phyloP scores from a whole-genome alignment of 176 grass and related monocot genomes.

The Carex cristatella region DNA sequence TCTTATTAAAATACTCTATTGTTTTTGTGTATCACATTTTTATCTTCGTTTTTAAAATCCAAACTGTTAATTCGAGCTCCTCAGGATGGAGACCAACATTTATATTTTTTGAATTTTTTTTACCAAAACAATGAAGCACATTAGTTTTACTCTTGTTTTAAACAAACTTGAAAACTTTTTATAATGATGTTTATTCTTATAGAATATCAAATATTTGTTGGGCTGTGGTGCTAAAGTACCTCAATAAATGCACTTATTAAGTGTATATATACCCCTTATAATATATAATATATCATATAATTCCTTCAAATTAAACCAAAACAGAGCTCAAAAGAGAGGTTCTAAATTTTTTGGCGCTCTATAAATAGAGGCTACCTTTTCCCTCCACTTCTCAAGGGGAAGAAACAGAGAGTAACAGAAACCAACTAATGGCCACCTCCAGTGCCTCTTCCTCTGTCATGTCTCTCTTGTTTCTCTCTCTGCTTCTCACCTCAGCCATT shows the following conservation, averaged over 20 bases:
- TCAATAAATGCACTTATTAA: background rate
- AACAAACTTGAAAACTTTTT: background rate
- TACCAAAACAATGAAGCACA: too few species aligned
- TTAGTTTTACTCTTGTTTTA: background rate
- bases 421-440: conserved; percentile 15
- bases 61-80: too few species aligned
- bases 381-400: background rate
- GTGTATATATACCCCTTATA: background rate
- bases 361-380: conserved; percentile 27
- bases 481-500: conserved; percentile 26
- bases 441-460: background rate
- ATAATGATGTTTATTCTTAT: background rate
- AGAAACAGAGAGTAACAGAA: background rate
- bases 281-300: background rate
- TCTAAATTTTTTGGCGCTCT: background rate
- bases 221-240: background rate
- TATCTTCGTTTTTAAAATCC: too few species aligned
- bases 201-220: background rate
- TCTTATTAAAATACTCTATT: too few species aligned
- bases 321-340: background rate
- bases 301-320: background rate
- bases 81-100: too few species aligned
- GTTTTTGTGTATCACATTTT: too few species aligned
- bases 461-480: conserved; percentile 2
- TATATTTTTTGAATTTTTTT: too few species aligned